These are phyloP conservation scores for Lepidium sativum DNA, from an alignment of 345 rosid genomes.

Conservation along the genomic window DNA sequence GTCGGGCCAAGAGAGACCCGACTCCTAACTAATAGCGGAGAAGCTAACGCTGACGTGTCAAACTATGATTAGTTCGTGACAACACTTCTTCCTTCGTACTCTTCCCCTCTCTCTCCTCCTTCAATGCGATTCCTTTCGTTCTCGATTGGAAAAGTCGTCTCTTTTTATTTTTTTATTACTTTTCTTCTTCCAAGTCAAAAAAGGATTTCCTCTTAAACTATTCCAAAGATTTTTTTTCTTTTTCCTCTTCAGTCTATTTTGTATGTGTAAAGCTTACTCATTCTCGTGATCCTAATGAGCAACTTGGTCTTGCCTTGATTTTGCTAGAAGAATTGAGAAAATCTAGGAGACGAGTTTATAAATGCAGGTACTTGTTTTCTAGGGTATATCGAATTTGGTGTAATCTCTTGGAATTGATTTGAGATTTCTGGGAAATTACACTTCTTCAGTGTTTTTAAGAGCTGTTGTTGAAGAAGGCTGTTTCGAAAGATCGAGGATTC, in stretches of 20 bases:
- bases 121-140: slow-evolving; percentile 17
- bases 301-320: slow-evolving; percentile 9
- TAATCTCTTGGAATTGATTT: slow-evolving; percentile 9
- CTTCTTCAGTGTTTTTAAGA: neutral
- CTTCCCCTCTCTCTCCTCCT: neutral
- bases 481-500: neutral
- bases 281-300: slow-evolving; percentile 12
- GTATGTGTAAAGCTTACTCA: neutral
- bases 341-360: neutral
- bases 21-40: neutral
- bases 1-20: neutral
- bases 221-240: neutral
- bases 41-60: slow-evolving; percentile 11
- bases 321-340: neutral
- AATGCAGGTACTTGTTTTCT: slow-evolving; percentile 15
- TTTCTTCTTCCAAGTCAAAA: slow-evolving; percentile 6
- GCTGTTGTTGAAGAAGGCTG: neutral
- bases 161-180: neutral
- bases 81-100: slow-evolving; percentile 2
- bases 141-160: slow-evolving; percentile 26
- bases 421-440: neutral
- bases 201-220: neutral
- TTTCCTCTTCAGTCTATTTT: neutral
- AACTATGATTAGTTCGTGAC: neutral
- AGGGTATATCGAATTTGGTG: neutral